These are phyloP conservation scores for Escallonia herrerae DNA, from an alignment of 129 eudicot genomes.

Conservation along the genomic window DNA sequence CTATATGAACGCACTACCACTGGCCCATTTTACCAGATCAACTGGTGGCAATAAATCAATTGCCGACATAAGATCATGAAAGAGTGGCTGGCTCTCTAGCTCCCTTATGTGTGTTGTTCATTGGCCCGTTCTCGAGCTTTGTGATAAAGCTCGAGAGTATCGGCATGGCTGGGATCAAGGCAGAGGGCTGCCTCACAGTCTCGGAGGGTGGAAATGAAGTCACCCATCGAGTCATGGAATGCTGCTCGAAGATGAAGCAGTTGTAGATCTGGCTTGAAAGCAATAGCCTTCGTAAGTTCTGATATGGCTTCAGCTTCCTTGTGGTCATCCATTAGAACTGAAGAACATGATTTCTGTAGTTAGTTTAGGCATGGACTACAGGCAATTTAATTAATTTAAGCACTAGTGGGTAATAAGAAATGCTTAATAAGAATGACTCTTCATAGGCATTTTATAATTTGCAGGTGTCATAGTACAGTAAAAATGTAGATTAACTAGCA, in stretches of 20 bases:
- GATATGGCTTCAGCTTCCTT: conserved; percentile 55
- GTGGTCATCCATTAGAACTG: conserved; percentile 62
- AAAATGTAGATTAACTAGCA: too few species aligned
- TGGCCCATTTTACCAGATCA: neutral
- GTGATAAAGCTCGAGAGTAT: conserved; percentile 39
- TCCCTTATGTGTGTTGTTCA: conserved; percentile 4
- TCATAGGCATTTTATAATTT: too few species aligned
- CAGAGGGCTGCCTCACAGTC: conserved; percentile 62
- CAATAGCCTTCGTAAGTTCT: conserved; percentile 46
- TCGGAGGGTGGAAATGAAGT: conserved; percentile 26
- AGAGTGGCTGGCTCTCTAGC: conserved; percentile 3
- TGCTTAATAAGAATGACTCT: too few species aligned
- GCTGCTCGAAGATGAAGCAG: conserved; percentile 64
- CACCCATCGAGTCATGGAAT: conserved; percentile 53
- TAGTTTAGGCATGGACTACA: neutral
- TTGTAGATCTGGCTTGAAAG: conserved; percentile 51
- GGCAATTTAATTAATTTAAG: too few species aligned
- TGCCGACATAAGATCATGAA: neutral
- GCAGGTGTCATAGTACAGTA: too few species aligned
- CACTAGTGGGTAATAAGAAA: too few species aligned
- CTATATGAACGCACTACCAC: neutral
- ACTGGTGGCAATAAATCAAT: neutral
- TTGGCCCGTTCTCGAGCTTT: conserved; percentile 23
- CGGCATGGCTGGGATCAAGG: conserved; percentile 43
- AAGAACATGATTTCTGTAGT: neutral